phyloP scores from a whole-genome alignment of 2,329 filamentous ascomycete genomes.

The Salinomyces thailandicus region DNA sequence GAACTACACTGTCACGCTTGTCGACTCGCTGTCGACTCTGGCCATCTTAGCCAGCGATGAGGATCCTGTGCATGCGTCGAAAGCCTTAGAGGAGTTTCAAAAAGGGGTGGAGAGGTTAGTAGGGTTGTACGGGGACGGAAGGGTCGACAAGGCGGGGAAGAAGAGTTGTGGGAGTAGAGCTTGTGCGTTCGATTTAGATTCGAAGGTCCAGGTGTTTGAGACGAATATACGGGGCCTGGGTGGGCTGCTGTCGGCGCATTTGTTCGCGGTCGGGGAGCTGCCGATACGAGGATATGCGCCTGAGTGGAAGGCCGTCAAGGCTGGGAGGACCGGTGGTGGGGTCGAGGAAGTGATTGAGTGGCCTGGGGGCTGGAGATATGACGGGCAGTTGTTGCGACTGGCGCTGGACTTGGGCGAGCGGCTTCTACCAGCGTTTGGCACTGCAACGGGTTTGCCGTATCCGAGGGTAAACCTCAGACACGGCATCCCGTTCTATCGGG shows the following conservation, averaged over 20 bases:
- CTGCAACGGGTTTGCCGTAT: constrained; percentile 82
- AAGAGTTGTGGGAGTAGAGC: constrained; percentile 61
- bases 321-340: constrained; percentile 12
- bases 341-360: constrained; percentile 31
- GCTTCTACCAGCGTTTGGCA: constrained; percentile 84
- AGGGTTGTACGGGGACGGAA: constrained; percentile 67
- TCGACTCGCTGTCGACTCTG: constrained; percentile 89
- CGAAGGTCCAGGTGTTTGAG: constrained; percentile 97
- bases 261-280: constrained; percentile 83
- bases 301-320: constrained; percentile 22
- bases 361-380: constrained; percentile 57
- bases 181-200: constrained; percentile 84
- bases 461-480: constrained; percentile 84
- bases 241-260: constrained; percentile 80
- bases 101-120: constrained; percentile 66
- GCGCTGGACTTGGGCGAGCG: constrained; percentile 76
- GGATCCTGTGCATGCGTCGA: constrained; percentile 42
- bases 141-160: constrained; percentile 27
- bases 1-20: constrained; percentile 91
- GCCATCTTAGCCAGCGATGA: constrained; percentile 67
- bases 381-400: constrained; percentile 82
- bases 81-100: constrained; percentile 56
- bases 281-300: constrained; percentile 73
- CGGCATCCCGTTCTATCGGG: constrained; percentile 80
- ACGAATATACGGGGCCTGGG: constrained; percentile 91